Base-by-base conservation (phyloP, 305 asterid species). In the Solanum hybrid region DNA sequence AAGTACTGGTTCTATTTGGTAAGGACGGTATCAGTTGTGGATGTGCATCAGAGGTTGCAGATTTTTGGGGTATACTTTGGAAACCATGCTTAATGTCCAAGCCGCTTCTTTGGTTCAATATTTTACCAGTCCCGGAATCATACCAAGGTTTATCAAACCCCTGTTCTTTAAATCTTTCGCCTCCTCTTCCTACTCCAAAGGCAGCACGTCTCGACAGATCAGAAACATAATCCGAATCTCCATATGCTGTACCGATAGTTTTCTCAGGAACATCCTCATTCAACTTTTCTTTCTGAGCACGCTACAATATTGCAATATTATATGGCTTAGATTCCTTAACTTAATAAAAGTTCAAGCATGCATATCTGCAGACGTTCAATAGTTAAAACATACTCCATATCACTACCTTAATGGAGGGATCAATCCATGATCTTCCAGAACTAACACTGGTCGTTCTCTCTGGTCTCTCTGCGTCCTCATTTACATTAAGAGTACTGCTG, bases 61-160 rank as follows among this genome's bases (percentile, higher is more conserved):
- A 78, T 88, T 90, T 93, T 29, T 82, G 91, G 64, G 91, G 92
- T 92, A 89, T 92, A 90, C 91, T 92, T 89, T 91, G 95, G 86
- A 91, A 88, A 76, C 95, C 95, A 90, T 86, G 95, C 91, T 95
- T 95, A 86, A 88, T 38, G 87, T 95, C 96, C 93, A 93, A 91
- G 40, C 92, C 94, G 89, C 94, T 94, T 93, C 94, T 96, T 90
- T 93, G 94, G 87, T 90, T 92, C 79, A 95, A 89, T 89, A 91
- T 42, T 77, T 92, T 88, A 86, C 92, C 94, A 0, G 90, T 73
- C 79, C 93, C 94, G 80, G 96, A 91, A 88, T 93, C 97, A 92
- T 93, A 91, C 98, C 96, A 93, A 78, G 94, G 87, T 91, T 92
- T 95, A 92, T 92, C 97, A 82, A 92, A 90, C 86, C 91, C 96